A percentile compares a stretch with the other conserved stretches of the same genome.
These are phyloP conservation scores for Melampsora larici-populina DNA, from an alignment of 1,284 basidiomycete species.

Conservation along the genomic window DNA sequence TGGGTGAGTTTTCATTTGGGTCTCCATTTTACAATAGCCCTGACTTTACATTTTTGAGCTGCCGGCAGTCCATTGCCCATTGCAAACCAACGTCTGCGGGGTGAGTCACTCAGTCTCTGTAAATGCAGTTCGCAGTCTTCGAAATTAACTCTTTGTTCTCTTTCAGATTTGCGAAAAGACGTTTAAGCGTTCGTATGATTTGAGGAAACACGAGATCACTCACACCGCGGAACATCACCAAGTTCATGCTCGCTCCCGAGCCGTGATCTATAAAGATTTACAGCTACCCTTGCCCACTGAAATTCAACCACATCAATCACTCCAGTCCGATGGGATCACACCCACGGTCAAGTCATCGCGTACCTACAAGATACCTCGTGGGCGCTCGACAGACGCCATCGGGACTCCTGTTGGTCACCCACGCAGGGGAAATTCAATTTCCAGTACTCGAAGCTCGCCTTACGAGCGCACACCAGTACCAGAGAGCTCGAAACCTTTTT, in stretches of 20 bases:
- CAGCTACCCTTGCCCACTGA: conserved; percentile 14
- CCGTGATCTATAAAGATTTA: conserved; percentile 32
- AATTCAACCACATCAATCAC: neutral
- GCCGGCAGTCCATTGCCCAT: conserved; percentile 35
- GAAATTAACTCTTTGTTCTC: neutral
- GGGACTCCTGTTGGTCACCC: neutral
- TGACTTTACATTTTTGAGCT: neutral
- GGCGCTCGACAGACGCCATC: neutral
- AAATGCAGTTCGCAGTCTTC: too few relatives aligned
- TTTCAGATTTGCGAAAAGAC: conserved; percentile 40
- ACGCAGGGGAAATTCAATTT: neutral
- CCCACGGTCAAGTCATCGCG: neutral
- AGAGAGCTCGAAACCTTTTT: neutral
- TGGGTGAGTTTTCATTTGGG: conserved; percentile 32
- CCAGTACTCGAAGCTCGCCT: neutral
- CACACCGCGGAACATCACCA: conserved; percentile 41
- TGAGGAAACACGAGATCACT: conserved; percentile 40
- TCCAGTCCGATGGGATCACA: neutral
- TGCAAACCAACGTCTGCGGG: conserved; percentile 41
- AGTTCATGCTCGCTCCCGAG: conserved; percentile 31
- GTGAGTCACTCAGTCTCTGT: conserved; percentile 25
- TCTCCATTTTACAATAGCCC: neutral
- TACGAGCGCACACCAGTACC: neutral
- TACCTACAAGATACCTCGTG: neutral
- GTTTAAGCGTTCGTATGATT: conserved; percentile 40